A percentile compares a stretch with the other conserved stretches of the same genome.
phyloP scores from a whole-genome alignment of 371 early-diverging fungal genomes.

The Synchytrium microbalum region DNA sequence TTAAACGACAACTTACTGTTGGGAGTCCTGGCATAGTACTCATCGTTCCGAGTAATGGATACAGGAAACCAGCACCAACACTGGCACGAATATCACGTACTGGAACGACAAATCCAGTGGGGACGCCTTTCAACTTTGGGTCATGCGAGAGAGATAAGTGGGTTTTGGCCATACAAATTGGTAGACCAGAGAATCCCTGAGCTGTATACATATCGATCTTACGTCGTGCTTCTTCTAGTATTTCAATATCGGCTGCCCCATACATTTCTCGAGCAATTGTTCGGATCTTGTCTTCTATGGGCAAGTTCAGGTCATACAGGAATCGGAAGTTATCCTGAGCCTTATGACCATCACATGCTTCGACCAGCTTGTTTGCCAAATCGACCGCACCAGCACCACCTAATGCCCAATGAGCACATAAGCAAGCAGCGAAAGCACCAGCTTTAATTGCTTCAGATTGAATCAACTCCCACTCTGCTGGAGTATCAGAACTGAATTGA shows the following conservation, averaged over 20 bases:
- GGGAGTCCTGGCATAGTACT: constrained; percentile 97
- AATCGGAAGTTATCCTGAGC: constrained; percentile 57
- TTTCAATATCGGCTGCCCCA: constrained; percentile 82
- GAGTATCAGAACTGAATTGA: constrained; percentile 79
- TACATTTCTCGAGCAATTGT: constrained; percentile 86
- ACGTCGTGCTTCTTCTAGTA: constrained; percentile 66
- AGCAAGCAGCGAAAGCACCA: constrained; percentile 80
- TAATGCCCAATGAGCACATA: constrained; percentile 85
- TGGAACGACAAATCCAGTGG: constrained; percentile 77
- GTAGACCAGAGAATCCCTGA: constrained; percentile 72
- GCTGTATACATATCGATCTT: constrained; percentile 76
- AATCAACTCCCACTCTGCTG: constrained; percentile 78
- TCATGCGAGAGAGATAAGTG: constrained; percentile 87
- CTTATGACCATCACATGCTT: constrained; percentile 51
- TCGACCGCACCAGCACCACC: constrained; percentile 87
- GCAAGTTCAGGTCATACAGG: constrained; percentile 67
- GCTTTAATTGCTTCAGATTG: constrained; percentile 61
- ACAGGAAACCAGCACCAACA: constrained; percentile 97
- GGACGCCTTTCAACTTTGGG: constrained; percentile 84
- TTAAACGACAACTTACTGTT: constrained; percentile 41
- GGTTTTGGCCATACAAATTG: constrained; percentile 98
- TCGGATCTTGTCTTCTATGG: constrained; percentile 84
- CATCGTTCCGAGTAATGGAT: constrained; percentile 91
- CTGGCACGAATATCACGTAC: constrained; percentile 89
- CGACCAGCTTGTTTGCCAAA: constrained; percentile 75